Evolutionary conservation across 441 rosid species (phyloP).

Genomic region (Hura crepitans): DNA sequence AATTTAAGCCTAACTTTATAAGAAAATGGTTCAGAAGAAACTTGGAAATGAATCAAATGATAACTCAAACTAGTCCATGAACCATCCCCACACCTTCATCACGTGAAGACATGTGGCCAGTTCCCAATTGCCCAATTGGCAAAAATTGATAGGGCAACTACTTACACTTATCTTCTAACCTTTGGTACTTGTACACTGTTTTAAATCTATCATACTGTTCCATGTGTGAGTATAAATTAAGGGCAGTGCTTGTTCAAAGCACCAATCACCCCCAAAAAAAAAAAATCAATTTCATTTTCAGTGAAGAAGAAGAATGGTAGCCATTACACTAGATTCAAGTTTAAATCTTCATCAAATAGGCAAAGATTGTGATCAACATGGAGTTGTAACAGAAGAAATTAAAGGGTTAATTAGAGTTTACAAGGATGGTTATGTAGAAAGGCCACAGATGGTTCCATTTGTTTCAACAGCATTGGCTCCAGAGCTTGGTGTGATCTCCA

Average conservation of each 20-base stretch:
- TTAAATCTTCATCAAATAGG: slow-evolving; percentile 24
- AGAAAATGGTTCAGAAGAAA: background rate
- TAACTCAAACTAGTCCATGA: background rate
- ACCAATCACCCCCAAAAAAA: background rate
- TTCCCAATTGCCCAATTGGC: slow-evolving; percentile 30
- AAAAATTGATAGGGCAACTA: background rate
- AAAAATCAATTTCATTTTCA: background rate
- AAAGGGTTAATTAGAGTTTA: slow-evolving; percentile 57
- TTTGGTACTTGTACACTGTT: too few relatives aligned
- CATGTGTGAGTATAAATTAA: background rate
- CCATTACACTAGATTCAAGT: slow-evolving; percentile 29
- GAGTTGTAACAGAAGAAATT: slow-evolving; percentile 50
- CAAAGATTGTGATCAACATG: slow-evolving; percentile 35
- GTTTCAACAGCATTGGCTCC: slow-evolving; percentile 36
- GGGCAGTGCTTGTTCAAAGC: background rate
- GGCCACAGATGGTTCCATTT: slow-evolving; percentile 45
- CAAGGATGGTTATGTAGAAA: slow-evolving; percentile 66
- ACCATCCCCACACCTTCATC: slow-evolving; percentile 12
- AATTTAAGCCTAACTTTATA: background rate
- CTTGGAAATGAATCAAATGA: background rate
- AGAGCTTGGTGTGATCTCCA: slow-evolving; percentile 45
- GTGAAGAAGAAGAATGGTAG: slow-evolving; percentile 34
- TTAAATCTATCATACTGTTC: too few relatives aligned
- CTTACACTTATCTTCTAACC: background rate
- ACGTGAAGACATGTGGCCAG: slow-evolving; percentile 25